Evolutionary conservation across 108 stramenopile genomes (phyloP), one percentile per base, ranked within the genome.

Genomic region (Pseudonitzschia delicatissima): DNA sequence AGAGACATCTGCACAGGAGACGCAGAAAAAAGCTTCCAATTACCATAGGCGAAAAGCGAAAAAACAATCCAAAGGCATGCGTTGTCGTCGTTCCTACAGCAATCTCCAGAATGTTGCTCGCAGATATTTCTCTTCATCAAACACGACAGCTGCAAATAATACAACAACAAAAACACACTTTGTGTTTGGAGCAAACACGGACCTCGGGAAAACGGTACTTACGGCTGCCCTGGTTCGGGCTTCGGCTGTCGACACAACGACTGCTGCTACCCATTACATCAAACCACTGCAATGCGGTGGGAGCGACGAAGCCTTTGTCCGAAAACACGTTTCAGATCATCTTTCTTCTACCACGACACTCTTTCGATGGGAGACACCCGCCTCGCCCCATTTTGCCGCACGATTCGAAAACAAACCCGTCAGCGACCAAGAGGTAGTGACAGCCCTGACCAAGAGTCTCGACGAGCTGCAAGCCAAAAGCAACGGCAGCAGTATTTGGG

Each of bases 161-260:
- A 4, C 34, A 15, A 2, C 17, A 5, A 42, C 35, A 34, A 63
- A 57, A 36, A 74, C 66, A 18, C 87, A 94, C 60, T 57, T 94
- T 21, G 69, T 98, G 15, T 98, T 96, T 81, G 98, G 98, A 28
- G 96, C 98, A 59, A 96, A 96, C 70, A 98, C 98, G 21, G 98
- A 97, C 61, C 95, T 98, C 13, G 98, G 98, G 35, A 98, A 98
- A 71, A 96, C 96, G 1, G 75, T 97, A 11, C 68, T 97, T 20
- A 80, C 88, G 34, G 82, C 93, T 32, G 96, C 93, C 11, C 82
- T 98, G 36, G 66, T 92, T 31, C 80, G 81, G 26, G 87, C 83
- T 15, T 48, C 35, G 33, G 12, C 29, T 26, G 25, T 12, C 13
- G 27, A 35, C 71, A 44, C 37, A 31, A 37, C 13, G 6, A 25